These are phyloP conservation scores for Exophiala dermatitidis DNA, from an alignment of 2,329 filamentous ascomycete genomes.

Conservation along the genomic window DNA sequence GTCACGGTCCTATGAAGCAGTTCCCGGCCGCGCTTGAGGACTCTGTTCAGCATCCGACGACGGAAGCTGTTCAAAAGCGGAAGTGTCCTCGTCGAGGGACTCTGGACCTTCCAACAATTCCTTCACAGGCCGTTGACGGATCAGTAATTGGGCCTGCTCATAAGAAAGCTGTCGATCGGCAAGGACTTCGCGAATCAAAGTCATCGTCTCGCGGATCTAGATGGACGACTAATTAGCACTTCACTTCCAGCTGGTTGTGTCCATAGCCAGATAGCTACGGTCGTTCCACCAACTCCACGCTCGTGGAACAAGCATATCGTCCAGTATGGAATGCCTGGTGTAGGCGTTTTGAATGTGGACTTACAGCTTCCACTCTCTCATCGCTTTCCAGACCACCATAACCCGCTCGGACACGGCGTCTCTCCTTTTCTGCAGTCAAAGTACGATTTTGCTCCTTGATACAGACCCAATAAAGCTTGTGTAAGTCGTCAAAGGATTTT, in stretches of 20 bases:
- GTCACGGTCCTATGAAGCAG: not conserved
- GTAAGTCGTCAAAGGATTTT: constrained; percentile 91
- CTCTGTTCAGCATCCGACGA: not conserved
- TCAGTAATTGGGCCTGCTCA: constrained; percentile 14
- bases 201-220: constrained; percentile 16
- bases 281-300: not conserved
- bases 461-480: constrained; percentile 90
- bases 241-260: not conserved
- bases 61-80: not conserved
- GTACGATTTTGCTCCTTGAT: constrained; percentile 84
- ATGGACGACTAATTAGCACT: not conserved
- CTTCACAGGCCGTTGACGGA: constrained; percentile 1
- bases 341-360: constrained; percentile 33
- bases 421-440: constrained; percentile 66
- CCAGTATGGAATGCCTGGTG: too few relatives aligned
- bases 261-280: not conserved
- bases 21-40: not conserved
- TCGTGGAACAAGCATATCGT: too few relatives aligned
- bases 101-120: constrained; percentile 5
- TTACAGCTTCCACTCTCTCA: constrained; percentile 59
- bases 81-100: not conserved
- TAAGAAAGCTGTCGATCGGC: constrained; percentile 18
- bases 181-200: constrained; percentile 15
- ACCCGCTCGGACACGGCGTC: constrained; percentile 58
- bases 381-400: constrained; percentile 66